Evolutionary conservation across 352 stramenopile genomes (phyloP), one percentile per base, ranked within the genome.

Genomic region (Globisporangium paroecandrum): DNA sequence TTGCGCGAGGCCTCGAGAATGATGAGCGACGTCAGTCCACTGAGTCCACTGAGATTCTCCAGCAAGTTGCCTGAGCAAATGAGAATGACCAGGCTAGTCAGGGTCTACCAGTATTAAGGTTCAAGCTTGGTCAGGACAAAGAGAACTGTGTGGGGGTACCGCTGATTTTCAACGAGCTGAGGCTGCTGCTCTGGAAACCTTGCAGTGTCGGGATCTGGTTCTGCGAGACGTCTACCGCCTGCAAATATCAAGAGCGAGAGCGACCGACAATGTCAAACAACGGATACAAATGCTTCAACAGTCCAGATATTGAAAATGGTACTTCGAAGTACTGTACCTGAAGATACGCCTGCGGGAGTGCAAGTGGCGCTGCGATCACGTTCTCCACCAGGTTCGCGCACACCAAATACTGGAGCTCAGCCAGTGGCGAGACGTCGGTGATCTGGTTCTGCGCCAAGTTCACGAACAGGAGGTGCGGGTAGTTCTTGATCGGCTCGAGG

Each of bases 391-490:
- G 64, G 64, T 93, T 81, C 3, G 79, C 70, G 25, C 64, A 70
- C 13, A 92, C 75, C 29, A 94, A 75, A 65, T 89, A 87, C 62
- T 76, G 78, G 15, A 94, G 65, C 29, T 86, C 79, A 4, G 68
- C 66, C 27, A 94, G 71, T 4, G 80, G 77, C 10, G 74, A 53
- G 1, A 75, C 72, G 51, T 94, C 83, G 9, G 51, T 29, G 49
- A 94, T 85, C 49, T 89, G 76, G 69, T 94, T 94, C 58, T 79
- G 77, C 18, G 84, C 69, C 12, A 91, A 63, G 61, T 93, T 91
- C 25, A 92, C 80, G 58, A 87, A 92, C 41, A 84, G 82, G 49
- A 94, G 66, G 55, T 93, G 83, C 59, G 70, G 65, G 62, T 91
- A 94, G 67, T 69, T 76, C 27, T 73, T 75, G 49, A 93, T 87